phyloP scores from a whole-genome alignment of 2,329 filamentous ascomycete genomes.

The Talaromyces sp. region DNA sequence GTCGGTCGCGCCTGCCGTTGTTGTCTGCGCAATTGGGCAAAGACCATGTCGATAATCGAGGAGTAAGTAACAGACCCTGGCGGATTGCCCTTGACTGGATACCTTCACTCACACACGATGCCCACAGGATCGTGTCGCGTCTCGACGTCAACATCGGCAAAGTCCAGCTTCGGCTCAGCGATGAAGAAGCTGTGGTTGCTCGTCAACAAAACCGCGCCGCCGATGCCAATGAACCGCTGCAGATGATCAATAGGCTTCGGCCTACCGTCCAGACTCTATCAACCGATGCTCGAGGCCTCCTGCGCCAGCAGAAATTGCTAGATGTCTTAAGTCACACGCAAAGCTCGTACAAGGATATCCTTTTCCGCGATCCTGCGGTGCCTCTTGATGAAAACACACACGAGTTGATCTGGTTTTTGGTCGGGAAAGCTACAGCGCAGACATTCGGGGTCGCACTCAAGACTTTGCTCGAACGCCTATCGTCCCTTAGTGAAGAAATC shows the following conservation, averaged over 20 bases:
- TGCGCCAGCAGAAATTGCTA: slow-evolving; percentile 6
- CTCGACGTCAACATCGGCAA: slow-evolving; percentile 8
- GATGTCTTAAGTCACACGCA: slow-evolving; percentile 1
- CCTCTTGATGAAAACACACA: background rate
- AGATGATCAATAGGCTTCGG: background rate
- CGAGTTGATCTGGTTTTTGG: slow-evolving; percentile 7
- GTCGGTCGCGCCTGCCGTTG: background rate
- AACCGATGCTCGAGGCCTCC: background rate
- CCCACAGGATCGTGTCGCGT: slow-evolving; percentile 6
- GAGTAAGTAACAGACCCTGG: background rate
- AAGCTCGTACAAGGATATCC: background rate
- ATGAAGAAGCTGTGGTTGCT: background rate
- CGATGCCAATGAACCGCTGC: background rate
- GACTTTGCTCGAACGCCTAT: slow-evolving; percentile 4
- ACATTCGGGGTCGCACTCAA: slow-evolving; percentile 3
- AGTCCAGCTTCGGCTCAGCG: background rate
- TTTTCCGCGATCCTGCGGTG: background rate
- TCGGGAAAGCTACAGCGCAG: slow-evolving; percentile 5
- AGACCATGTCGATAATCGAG: background rate
- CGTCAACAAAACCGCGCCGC: background rate
- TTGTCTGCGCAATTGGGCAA: background rate
- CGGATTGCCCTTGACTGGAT: background rate
- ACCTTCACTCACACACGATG: background rate
- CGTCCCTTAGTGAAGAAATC: slow-evolving; percentile 5
- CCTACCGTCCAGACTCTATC: slow-evolving; percentile 4